These are phyloP conservation scores for Amphicarpaea edgeworthii DNA, from an alignment of 306 rosid genomes.

Conservation along the genomic window DNA sequence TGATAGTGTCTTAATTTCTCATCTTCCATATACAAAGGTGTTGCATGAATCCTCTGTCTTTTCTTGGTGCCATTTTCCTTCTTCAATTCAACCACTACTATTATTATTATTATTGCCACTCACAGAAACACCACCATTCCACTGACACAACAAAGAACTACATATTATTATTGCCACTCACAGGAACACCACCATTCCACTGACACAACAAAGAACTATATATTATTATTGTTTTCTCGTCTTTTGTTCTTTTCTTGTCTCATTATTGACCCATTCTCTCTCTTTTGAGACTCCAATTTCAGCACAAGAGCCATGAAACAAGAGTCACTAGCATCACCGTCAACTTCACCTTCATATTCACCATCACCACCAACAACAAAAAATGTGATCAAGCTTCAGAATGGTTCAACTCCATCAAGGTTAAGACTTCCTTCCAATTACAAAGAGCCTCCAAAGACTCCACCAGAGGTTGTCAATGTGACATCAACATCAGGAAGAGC, in stretches of 20 bases:
- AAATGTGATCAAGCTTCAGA: constrained; percentile 42
- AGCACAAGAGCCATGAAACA: constrained; percentile 51
- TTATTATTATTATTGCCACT: neutral
- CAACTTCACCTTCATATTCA: constrained; percentile 7
- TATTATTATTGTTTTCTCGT: neutral
- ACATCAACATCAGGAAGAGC: constrained; percentile 49
- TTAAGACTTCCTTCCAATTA: constrained; percentile 57
- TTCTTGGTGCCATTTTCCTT: constrained; percentile 20
- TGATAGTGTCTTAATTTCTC: constrained; percentile 31
- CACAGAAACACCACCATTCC: constrained; percentile 19
- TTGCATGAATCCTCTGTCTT: constrained; percentile 43
- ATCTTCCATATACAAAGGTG: constrained; percentile 37
- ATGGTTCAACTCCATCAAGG: constrained; percentile 45
- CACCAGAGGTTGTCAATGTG: constrained; percentile 45
- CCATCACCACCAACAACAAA: constrained; percentile 25
- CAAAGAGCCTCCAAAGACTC: constrained; percentile 58
- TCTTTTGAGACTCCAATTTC: constrained; percentile 36
- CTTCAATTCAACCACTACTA: constrained; percentile 32
- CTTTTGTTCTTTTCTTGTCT: neutral
- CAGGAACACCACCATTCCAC: constrained; percentile 27
- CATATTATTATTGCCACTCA: neutral
- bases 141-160: constrained; percentile 30
- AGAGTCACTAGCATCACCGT: constrained; percentile 27
- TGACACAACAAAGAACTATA: constrained; percentile 26
- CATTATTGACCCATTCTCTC: constrained; percentile 7